Percentiles rank a stretch among this genome's conserved stretches.
These are phyloP conservation scores for Jimgerdemannia lactiflua DNA, from an alignment of 192 early-diverging fungal species.

Conservation along the genomic window DNA sequence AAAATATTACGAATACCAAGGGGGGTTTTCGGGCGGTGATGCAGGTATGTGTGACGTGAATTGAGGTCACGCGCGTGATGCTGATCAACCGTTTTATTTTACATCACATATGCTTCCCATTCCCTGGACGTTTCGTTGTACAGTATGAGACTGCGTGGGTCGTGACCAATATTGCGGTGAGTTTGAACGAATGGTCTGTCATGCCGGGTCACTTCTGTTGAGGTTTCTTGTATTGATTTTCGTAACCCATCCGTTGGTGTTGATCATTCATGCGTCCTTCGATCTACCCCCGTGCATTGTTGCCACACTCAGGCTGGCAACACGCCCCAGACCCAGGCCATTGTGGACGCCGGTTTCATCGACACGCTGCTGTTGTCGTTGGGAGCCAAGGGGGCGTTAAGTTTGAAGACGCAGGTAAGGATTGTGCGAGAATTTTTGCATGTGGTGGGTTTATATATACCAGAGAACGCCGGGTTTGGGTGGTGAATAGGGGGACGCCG, in stretches of 20 bases:
- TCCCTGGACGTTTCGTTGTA: background rate
- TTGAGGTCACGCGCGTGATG: no score
- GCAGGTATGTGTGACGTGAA: no score
- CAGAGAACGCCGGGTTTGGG: no score
- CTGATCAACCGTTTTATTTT: background rate
- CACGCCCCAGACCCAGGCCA: constrained; percentile 20
- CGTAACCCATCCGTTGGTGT: no score
- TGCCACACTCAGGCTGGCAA: constrained; percentile 19
- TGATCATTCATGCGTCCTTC: no score
- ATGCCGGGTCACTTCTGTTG: background rate
- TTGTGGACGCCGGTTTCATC: constrained; percentile 20
- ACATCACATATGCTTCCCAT: background rate
- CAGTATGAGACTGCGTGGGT: constrained; percentile 40
- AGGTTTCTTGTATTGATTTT: no score
- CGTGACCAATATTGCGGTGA: constrained; percentile 37
- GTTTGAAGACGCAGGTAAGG: constrained; percentile 20
- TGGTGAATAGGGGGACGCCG: no score
- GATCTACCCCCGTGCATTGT: no score
- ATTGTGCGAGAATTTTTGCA: no score
- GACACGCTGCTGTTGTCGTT: constrained; percentile 12
- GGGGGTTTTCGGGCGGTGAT: no score
- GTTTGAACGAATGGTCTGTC: background rate
- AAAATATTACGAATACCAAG: no score
- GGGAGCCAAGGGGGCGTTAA: background rate
- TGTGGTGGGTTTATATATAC: no score